Evolutionary conservation across 2,329 filamentous ascomycete genomes (phyloP).

Genomic region (Amphichorda felina): DNA sequence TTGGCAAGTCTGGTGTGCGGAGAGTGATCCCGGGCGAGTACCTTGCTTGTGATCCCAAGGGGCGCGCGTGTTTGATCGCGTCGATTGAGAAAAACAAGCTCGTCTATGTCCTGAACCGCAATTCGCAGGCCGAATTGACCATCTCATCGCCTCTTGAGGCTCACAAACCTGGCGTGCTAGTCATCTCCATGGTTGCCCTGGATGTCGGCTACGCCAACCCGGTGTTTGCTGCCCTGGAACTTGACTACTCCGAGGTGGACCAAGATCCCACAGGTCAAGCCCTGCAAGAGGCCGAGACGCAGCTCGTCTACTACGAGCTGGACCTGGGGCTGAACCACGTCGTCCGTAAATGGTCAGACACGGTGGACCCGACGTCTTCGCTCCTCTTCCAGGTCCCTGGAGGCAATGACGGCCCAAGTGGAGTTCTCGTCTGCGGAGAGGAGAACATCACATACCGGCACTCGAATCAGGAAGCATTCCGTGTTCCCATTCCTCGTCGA

Average conservation of each 20-base stretch:
- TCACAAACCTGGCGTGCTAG: slow-evolving; percentile 82
- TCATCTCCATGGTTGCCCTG: slow-evolving; percentile 76
- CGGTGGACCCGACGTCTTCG: slow-evolving; percentile 79
- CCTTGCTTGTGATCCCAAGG: slow-evolving; percentile 88
- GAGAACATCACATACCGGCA: slow-evolving; percentile 96
- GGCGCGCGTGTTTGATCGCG: slow-evolving; percentile 86
- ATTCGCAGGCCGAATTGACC: slow-evolving; percentile 85
- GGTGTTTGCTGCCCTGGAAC: slow-evolving; percentile 87
- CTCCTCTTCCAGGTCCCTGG: slow-evolving; percentile 93
- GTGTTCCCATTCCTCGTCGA: slow-evolving; percentile 78
- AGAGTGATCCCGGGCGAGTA: slow-evolving; percentile 94
- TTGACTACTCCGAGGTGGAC: slow-evolving; percentile 86
- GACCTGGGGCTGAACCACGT: slow-evolving; percentile 96
- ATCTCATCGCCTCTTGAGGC: slow-evolving; percentile 97
- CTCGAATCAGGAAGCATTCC: slow-evolving; percentile 82
- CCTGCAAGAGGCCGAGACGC: slow-evolving; percentile 71
- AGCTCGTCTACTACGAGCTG: slow-evolving; percentile 93
- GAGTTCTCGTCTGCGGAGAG: slow-evolving; percentile 87
- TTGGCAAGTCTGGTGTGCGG: slow-evolving; percentile 90
- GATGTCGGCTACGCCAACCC: slow-evolving; percentile 97
- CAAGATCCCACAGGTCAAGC: slow-evolving; percentile 82
- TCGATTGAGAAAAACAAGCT: slow-evolving; percentile 98
- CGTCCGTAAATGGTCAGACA: slow-evolving; percentile 90
- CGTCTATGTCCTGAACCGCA: slow-evolving; percentile 94
- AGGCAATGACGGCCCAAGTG: slow-evolving; percentile 84